Evolutionary conservation across 768 basidiomycete genomes (phyloP).

Genomic region (Pholiota conissans): DNA sequence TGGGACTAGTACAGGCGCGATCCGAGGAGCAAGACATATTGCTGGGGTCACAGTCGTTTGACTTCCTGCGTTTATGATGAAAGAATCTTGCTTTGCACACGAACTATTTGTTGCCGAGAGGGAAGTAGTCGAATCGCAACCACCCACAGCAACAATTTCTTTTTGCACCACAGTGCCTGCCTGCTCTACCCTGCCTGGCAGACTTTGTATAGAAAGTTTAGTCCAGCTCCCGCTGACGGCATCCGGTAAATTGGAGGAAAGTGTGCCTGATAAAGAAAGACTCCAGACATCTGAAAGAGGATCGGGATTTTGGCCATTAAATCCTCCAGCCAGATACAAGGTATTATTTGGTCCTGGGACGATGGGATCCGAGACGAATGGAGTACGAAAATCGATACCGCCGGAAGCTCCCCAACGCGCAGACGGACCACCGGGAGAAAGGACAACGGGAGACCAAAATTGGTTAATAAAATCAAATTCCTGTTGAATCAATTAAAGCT

Average conservation of each 20-base stretch:
- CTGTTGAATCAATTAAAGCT: conserved; percentile 33
- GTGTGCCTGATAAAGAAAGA: conserved; percentile 64
- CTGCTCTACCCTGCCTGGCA: conserved; percentile 45
- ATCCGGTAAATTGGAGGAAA: conserved; percentile 67
- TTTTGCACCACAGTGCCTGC: conserved; percentile 59
- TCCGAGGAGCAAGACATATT: conserved; percentile 66
- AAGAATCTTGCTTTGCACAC: conserved; percentile 63
- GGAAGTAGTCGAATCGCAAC: conserved; percentile 45
- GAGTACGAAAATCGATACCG: conserved; percentile 63
- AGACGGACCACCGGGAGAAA: conserved; percentile 55
- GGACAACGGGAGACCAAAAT: conserved; percentile 68
- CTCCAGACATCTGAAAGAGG: conserved; percentile 72
- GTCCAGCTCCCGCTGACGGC: conserved; percentile 60
- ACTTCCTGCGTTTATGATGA: conserved; percentile 49
- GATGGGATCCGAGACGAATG: conserved; percentile 40
- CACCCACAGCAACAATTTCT: conserved; percentile 56
- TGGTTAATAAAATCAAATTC: conserved; percentile 76
- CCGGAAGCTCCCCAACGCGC: conserved; percentile 73
- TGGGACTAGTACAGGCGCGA: conserved; percentile 56
- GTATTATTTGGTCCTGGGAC: conserved; percentile 65
- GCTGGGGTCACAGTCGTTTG: conserved; percentile 37
- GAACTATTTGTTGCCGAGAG: conserved; percentile 35
- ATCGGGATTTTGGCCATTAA: conserved; percentile 41
- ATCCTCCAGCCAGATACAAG: conserved; percentile 75
- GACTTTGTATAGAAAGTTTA: conserved; percentile 36